Percentiles rank a stretch among this genome's conserved stretches.
These are phyloP conservation scores for Tricholoma sp. DNA, from an alignment of 768 basidiomycete genomes.

Conservation along the genomic window DNA sequence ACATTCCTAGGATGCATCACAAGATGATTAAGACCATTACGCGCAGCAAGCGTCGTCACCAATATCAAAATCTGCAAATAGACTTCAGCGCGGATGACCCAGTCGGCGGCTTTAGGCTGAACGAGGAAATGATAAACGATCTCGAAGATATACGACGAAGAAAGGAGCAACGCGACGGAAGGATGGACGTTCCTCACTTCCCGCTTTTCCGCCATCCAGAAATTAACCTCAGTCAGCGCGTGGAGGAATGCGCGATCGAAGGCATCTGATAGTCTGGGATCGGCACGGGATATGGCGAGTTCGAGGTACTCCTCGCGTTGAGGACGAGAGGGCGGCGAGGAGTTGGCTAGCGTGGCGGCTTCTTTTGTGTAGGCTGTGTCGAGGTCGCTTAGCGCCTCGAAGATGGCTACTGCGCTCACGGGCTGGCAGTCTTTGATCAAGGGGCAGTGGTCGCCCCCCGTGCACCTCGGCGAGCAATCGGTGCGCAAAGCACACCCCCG, in stretches of 20 bases:
- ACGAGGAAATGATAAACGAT: slow-evolving; percentile 27
- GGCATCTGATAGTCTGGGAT: not conserved
- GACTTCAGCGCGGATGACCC: slow-evolving; percentile 30
- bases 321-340: slow-evolving; percentile 1
- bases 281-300: slow-evolving; percentile 14
- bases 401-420: slow-evolving; percentile 27
- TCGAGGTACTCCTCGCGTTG: slow-evolving; percentile 20
- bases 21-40: slow-evolving; percentile 13
- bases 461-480: slow-evolving; percentile 18
- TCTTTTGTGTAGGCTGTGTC: slow-evolving; percentile 23
- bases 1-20: slow-evolving; percentile 18
- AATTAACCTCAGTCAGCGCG: slow-evolving; percentile 5
- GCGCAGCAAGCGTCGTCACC: slow-evolving; percentile 21
- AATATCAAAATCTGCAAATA: slow-evolving; percentile 27
- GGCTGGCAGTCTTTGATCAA: slow-evolving; percentile 27
- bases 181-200: slow-evolving; percentile 10
- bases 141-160: slow-evolving; percentile 25
- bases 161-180: slow-evolving; percentile 18
- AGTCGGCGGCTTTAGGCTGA: slow-evolving; percentile 28
- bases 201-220: slow-evolving; percentile 2
- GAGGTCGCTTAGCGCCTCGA: slow-evolving; percentile 28
- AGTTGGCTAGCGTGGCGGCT: slow-evolving; percentile 11
- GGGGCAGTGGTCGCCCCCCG: slow-evolving; percentile 22
- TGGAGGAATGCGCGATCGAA: slow-evolving; percentile 5
- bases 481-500: slow-evolving; percentile 28